Conservation (phyloP, 78 protist species). For the Dictyostelium citrinum region DNA sequence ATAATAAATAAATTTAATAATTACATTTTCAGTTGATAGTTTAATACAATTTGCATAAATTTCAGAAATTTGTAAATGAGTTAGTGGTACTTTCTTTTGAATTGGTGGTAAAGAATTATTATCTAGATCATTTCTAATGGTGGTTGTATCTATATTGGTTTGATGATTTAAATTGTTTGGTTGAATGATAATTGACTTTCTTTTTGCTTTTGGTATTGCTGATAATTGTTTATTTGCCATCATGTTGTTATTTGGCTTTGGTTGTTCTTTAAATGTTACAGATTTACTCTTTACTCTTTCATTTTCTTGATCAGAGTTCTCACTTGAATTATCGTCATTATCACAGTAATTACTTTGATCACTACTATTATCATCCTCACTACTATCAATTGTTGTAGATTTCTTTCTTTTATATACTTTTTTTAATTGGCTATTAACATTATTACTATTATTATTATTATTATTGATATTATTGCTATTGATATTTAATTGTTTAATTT, state of each 20-base stretch:
- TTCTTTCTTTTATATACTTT: neutral
- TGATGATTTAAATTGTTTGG: neutral
- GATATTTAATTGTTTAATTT: neutral
- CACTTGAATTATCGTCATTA: neutral
- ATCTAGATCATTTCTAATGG: neutral
- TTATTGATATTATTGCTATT: neutral
- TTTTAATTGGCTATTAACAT: neutral
- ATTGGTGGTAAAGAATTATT: neutral
- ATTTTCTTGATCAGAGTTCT: neutral
- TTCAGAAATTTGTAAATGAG: constrained; percentile 73
- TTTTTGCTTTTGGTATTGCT: constrained; percentile 27
- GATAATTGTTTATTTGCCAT: neutral
- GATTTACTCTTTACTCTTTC: neutral
- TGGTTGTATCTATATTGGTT: neutral
- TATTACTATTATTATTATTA: neutral
- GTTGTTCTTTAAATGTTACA: constrained; percentile 3
- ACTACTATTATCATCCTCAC: neutral
- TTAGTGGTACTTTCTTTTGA: neutral
- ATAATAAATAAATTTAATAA: neutral
- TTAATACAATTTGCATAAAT: constrained; percentile 59
- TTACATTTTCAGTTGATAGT: constrained; percentile 76
- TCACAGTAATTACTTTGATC: neutral
- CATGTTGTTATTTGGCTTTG: neutral
- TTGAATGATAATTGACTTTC: constrained; percentile 41
- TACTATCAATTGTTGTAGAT: neutral